Percentiles rank a stretch among this genome's conserved stretches.
These are phyloP conservation scores for Reutealis trisperma DNA, from an alignment of 345 rosid species.

Conservation along the genomic window DNA sequence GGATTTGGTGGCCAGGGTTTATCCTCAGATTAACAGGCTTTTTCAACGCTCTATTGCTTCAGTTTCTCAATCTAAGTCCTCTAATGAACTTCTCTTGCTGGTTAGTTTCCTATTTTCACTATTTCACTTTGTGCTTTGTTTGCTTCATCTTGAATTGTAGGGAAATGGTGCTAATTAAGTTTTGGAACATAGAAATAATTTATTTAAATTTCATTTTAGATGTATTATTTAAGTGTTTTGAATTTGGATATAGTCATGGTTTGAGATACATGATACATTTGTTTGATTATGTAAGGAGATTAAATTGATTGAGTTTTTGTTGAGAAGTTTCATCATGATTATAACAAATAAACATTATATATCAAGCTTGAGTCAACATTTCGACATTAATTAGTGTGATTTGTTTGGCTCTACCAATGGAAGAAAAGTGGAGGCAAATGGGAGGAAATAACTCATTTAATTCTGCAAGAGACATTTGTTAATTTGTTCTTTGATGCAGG, in stretches of 20 bases:
- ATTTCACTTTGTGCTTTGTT: not conserved
- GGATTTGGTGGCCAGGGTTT: conserved; percentile 85
- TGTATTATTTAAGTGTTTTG: not conserved
- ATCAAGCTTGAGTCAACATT: not conserved
- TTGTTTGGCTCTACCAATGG: not conserved
- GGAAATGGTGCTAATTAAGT: too few species aligned
- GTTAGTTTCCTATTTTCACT: conserved; percentile 25
- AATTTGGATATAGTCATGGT: not conserved
- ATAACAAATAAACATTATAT: not conserved
- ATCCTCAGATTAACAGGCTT: conserved; percentile 74
- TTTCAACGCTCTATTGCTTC: conserved; percentile 90
- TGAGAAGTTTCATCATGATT: not conserved
- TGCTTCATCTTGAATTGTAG: not conserved
- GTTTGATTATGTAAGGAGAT: not conserved
- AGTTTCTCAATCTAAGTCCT: conserved; percentile 58
- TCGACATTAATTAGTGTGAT: not conserved
- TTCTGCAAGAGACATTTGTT: not conserved
- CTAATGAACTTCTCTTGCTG: conserved; percentile 82
- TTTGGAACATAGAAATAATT: not conserved
- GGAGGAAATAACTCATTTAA: not conserved
- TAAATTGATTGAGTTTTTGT: not conserved
- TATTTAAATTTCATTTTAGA: not conserved
- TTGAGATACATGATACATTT: not conserved
- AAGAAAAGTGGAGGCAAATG: not conserved
- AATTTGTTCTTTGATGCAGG: not conserved